Evolutionary conservation across 306 rosid species (phyloP).

Genomic region (Fragaria ananassa): DNA sequence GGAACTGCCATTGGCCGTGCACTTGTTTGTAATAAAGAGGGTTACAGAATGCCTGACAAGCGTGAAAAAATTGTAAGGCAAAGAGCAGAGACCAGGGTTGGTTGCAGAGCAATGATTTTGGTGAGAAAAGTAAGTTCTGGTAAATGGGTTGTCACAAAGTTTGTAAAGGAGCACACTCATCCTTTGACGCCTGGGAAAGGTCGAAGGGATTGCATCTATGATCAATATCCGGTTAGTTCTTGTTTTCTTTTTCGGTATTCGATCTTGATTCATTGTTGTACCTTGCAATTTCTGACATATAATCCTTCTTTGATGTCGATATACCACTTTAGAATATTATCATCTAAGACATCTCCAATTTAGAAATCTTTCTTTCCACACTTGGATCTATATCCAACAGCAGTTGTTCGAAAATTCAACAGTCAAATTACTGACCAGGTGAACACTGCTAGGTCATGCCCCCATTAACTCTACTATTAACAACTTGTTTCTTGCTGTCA

Average conservation of each 20-base stretch:
- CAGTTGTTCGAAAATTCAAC: not conserved
- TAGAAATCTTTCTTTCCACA: not conserved
- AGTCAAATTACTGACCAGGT: not conserved
- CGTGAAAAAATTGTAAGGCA: slow-evolving; percentile 95
- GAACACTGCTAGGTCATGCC: not conserved
- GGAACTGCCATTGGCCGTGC: slow-evolving; percentile 94
- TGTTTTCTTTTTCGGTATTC: slow-evolving; percentile 8
- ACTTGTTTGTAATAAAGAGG: slow-evolving; percentile 97
- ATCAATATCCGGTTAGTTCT: slow-evolving; percentile 81
- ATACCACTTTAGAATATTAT: not conserved
- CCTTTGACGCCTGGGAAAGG: slow-evolving; percentile 74
- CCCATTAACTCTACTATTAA: not conserved
- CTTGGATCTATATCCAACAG: not conserved
- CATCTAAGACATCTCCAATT: not conserved
- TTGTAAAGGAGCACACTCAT: slow-evolving; percentile 86
- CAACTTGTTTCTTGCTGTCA: not conserved
- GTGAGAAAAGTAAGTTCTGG: slow-evolving; percentile 82
- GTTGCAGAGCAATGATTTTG: slow-evolving; percentile 93
- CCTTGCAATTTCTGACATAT: not conserved
- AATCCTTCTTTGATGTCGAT: not conserved
- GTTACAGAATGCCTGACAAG: slow-evolving; percentile 90
- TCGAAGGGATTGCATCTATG: slow-evolving; percentile 76
- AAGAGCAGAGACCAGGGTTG: slow-evolving; percentile 95
- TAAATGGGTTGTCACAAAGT: slow-evolving; percentile 83
- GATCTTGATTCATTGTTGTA: not conserved